A percentile compares a stretch with the other conserved stretches of the same genome.
Evolutionary conservation across 169 alveolate species (phyloP).

Genomic region (Theileria sp.): DNA sequence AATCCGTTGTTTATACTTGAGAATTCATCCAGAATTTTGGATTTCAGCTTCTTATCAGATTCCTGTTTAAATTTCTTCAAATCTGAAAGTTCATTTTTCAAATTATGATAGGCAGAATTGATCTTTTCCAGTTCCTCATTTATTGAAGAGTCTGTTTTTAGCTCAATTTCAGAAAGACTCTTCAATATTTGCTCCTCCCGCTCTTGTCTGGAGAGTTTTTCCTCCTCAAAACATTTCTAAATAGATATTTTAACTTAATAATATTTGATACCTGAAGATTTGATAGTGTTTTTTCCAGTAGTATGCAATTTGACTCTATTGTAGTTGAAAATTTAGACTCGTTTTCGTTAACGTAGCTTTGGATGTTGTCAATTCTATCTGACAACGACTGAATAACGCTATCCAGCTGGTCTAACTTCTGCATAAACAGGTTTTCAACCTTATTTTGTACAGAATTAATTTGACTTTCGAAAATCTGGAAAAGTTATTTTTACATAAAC

Average conservation of each 20-base stretch:
- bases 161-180: slow-evolving; percentile 53
- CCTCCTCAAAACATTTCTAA: slow-evolving; percentile 58
- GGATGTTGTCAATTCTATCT: slow-evolving; percentile 52
- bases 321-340: slow-evolving; percentile 40
- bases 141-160: slow-evolving; percentile 43
- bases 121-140: slow-evolving; percentile 52
- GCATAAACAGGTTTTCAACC: slow-evolving; percentile 55
- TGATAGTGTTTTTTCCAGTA: slow-evolving; percentile 55
- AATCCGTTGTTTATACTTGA: slow-evolving; percentile 78
- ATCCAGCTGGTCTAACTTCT: slow-evolving; percentile 58
- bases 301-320: slow-evolving; percentile 53
- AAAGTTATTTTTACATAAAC: not conserved
- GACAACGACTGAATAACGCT: slow-evolving; percentile 52
- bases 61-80: slow-evolving; percentile 49
- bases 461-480: slow-evolving; percentile 62
- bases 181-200: slow-evolving; percentile 63
- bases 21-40: slow-evolving; percentile 76
- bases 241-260: not conserved
- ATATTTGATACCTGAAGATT: slow-evolving; percentile 52
- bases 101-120: slow-evolving; percentile 30
- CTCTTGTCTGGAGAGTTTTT: slow-evolving; percentile 54
- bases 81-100: slow-evolving; percentile 42
- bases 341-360: slow-evolving; percentile 42
- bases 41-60: slow-evolving; percentile 65
- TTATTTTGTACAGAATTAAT: slow-evolving; percentile 53